Conservation (phyloP, 83 land plant genomes). For the Isoetes engelmannii region DNA sequence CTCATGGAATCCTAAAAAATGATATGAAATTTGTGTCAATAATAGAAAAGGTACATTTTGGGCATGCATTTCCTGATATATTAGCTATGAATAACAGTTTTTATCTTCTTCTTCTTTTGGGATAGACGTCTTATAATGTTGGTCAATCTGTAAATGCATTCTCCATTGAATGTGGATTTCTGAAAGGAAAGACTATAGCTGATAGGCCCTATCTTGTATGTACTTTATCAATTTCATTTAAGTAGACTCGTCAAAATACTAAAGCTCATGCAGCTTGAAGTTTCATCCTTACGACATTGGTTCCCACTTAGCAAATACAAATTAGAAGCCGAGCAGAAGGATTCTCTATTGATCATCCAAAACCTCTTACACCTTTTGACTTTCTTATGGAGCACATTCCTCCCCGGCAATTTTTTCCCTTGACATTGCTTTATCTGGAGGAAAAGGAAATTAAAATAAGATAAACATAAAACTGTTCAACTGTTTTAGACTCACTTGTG, state of each 20-base stretch:
- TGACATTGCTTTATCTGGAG: too few species aligned
- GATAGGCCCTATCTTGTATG: slow-evolving; percentile 85
- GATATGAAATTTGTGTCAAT: neutral
- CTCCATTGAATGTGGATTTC: slow-evolving; percentile 58
- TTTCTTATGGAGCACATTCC: slow-evolving; percentile 65
- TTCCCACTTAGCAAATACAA: slow-evolving; percentile 58
- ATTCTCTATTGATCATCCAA: slow-evolving; percentile 48
- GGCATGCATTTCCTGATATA: too few species aligned
- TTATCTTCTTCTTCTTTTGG: too few species aligned
- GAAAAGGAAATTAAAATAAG: too few species aligned
- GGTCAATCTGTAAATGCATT: slow-evolving; percentile 77
- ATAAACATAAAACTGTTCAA: too few species aligned
- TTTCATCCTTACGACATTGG: too few species aligned
- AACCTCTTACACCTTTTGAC: slow-evolving; percentile 60
- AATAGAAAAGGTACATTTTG: slow-evolving; percentile 6
- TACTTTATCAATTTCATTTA: slow-evolving; percentile 9
- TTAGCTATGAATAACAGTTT: too few species aligned
- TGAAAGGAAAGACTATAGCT: slow-evolving; percentile 66
- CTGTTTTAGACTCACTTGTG: too few species aligned
- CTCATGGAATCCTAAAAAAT: slow-evolving; percentile 1
- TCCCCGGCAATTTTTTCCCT: slow-evolving; percentile 81
- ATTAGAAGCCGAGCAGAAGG: slow-evolving; percentile 56
- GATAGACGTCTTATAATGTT: slow-evolving; percentile 80
- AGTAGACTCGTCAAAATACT: too few species aligned
- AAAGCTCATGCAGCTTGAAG: too few species aligned